Conservation (phyloP, 208 protist species). For the Acanthamoeba polyphaga region DNA sequence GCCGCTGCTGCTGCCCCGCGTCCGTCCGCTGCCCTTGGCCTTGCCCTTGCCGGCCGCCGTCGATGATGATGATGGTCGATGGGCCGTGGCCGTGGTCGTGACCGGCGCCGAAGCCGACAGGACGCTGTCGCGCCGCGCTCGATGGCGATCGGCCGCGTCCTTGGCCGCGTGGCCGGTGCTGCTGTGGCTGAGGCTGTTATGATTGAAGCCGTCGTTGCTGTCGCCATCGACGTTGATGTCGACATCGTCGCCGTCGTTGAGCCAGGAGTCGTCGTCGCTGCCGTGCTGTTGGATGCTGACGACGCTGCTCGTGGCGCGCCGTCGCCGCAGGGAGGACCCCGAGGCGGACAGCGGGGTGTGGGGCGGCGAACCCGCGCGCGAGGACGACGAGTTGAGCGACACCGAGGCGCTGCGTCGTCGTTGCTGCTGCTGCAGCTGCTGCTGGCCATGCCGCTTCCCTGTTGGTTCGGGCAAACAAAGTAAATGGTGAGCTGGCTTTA, state of each 20-base stretch:
- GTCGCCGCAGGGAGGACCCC: not conserved
- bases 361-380: not conserved
- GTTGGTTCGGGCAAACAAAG: not conserved
- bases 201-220: not conserved
- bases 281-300: constrained; percentile 35
- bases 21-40: not conserved
- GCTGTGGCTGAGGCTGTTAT: not conserved
- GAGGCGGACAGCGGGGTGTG: not conserved
- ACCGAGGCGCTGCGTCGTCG: not conserved
- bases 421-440: not conserved
- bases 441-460: constrained; percentile 24
- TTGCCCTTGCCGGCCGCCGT: not conserved
- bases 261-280: constrained; percentile 30
- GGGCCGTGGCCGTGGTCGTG: not conserved
- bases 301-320: not conserved
- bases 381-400: constrained; percentile 1
- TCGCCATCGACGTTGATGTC: not conserved
- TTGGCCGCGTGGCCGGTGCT: not conserved
- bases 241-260: not conserved
- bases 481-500: not conserved
- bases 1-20: not conserved
- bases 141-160: not conserved
- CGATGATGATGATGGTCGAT: not conserved
- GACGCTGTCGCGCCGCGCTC: constrained; percentile 9
- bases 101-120: not conserved